These are phyloP conservation scores for Epichloe scottii DNA, from an alignment of 2,329 filamentous ascomycete genomes.

Conservation along the genomic window DNA sequence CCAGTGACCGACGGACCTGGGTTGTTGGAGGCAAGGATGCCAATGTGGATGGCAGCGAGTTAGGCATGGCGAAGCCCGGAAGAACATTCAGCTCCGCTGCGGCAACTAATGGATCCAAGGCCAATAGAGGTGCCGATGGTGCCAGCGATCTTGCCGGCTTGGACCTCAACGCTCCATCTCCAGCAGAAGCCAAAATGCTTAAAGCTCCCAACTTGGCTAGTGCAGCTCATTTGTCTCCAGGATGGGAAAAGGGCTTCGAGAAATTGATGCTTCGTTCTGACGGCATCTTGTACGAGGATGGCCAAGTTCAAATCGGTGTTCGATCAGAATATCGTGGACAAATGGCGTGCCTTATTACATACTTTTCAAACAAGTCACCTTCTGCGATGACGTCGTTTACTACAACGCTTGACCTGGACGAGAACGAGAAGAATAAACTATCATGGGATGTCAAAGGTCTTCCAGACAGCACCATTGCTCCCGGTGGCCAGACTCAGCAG, in stretches of 20 bases:
- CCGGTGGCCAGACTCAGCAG: slow-evolving; percentile 73
- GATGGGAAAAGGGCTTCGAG: slow-evolving; percentile 87
- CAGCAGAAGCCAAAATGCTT: slow-evolving; percentile 41
- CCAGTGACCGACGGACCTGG: slow-evolving; percentile 94
- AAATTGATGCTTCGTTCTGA: slow-evolving; percentile 67
- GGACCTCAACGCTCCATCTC: slow-evolving; percentile 55
- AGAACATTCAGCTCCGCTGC: slow-evolving; percentile 64
- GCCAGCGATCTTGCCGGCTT: slow-evolving; percentile 65
- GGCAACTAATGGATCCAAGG: slow-evolving; percentile 30
- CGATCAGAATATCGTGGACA: slow-evolving; percentile 92
- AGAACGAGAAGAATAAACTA: slow-evolving; percentile 49
- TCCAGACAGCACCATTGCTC: slow-evolving; percentile 66
- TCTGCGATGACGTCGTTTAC: slow-evolving; percentile 82
- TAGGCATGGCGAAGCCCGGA: slow-evolving; percentile 72
- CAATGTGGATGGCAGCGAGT: slow-evolving; percentile 68
- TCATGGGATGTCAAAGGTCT: slow-evolving; percentile 81
- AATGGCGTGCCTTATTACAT: slow-evolving; percentile 87
- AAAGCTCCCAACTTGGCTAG: slow-evolving; percentile 79
- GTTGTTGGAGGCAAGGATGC: slow-evolving; percentile 94
- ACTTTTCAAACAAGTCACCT: slow-evolving; percentile 89
- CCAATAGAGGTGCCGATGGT: slow-evolving; percentile 32
- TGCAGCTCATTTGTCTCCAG: slow-evolving; percentile 82
- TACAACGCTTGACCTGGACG: slow-evolving; percentile 77
- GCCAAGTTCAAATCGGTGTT: slow-evolving; percentile 82
- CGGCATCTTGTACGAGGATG: slow-evolving; percentile 88